Conservation (phyloP, 2,329 filamentous ascomycete genomes). For the Macrophomina pseudophaseolina region DNA sequence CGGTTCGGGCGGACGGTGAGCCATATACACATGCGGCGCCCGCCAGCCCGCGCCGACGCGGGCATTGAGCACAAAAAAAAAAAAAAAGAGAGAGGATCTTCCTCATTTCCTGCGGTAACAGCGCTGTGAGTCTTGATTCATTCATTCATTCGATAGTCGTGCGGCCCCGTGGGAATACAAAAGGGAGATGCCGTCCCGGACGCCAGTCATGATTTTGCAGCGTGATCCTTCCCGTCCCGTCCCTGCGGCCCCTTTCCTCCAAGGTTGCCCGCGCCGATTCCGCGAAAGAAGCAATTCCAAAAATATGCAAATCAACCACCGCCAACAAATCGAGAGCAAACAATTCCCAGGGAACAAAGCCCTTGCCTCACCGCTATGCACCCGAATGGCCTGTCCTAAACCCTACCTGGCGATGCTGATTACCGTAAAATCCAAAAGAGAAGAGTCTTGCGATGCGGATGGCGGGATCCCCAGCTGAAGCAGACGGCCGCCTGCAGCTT, state of each 20-base stretch:
- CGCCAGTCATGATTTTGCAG: conserved; percentile 18
- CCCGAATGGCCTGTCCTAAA: conserved; percentile 1
- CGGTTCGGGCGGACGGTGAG: background rate
- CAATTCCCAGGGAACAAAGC: conserved; percentile 10
- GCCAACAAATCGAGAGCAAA: conserved; percentile 13
- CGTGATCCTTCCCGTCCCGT: conserved; percentile 19
- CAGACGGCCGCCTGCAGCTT: conserved; percentile 17
- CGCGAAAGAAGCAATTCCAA: conserved; percentile 24
- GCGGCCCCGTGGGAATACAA: conserved; percentile 25
- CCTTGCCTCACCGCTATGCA: conserved; percentile 24
- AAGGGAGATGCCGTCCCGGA: conserved; percentile 22
- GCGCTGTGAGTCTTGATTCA: conserved; percentile 23
- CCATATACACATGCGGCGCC: conserved; percentile 2
- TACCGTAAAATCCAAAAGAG: background rate
- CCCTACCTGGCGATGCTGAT: conserved; percentile 21
- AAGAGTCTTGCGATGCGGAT: conserved; percentile 3
- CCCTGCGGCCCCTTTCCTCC: background rate
- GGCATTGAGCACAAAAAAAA: too few species aligned
- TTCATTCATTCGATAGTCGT: conserved; percentile 19
- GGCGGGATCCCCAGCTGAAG: background rate
- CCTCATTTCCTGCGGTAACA: background rate
- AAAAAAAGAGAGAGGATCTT: too few species aligned
- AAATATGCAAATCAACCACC: conserved; percentile 2
- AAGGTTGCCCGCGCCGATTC: conserved; percentile 22
- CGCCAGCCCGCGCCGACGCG: background rate